Evolutionary conservation across 2,329 filamentous ascomycete genomes (phyloP).

Genomic region (Fusarium coicis): DNA sequence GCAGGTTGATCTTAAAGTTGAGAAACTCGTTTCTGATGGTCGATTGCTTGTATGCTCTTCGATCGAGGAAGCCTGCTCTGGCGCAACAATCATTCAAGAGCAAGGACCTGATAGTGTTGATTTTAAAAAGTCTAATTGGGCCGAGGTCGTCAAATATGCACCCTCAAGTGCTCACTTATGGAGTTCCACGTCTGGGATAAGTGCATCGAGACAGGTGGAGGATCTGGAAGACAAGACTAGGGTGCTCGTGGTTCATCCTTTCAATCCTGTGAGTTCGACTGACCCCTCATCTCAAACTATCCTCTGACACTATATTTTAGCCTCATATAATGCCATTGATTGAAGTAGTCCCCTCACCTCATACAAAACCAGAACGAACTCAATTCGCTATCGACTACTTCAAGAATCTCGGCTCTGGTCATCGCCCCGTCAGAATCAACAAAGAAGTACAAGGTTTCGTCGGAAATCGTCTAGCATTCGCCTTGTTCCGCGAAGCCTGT

Average conservation of each 20-base stretch:
- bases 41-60: slow-evolving; percentile 20
- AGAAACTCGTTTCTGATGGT: background rate
- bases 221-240: slow-evolving; percentile 19
- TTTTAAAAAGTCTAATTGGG: slow-evolving; percentile 36
- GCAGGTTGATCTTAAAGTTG: rapidly evolving
- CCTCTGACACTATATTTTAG: background rate
- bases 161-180: slow-evolving; percentile 8
- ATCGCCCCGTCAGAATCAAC: slow-evolving; percentile 31
- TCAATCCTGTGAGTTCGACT: slow-evolving; percentile 15
- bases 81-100: slow-evolving; percentile 29
- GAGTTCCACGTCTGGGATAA: slow-evolving; percentile 34
- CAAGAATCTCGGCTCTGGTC: slow-evolving; percentile 16
- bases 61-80: slow-evolving; percentile 17
- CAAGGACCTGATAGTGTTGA: slow-evolving; percentile 32
- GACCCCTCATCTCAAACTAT: rapidly evolving
- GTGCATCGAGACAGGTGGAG: slow-evolving; percentile 25
- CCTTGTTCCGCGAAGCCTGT: slow-evolving; percentile 28
- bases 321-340: slow-evolving; percentile 39
- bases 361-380: background rate
- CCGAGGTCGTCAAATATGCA: background rate
- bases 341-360: slow-evolving; percentile 28
- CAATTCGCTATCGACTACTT: slow-evolving; percentile 33
- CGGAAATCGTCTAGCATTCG: slow-evolving; percentile 30
- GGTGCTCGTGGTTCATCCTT: slow-evolving; percentile 33
- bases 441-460: slow-evolving; percentile 34